Conservation (phyloP, 805 yeast species). For the Ogataea dorogensis region DNA sequence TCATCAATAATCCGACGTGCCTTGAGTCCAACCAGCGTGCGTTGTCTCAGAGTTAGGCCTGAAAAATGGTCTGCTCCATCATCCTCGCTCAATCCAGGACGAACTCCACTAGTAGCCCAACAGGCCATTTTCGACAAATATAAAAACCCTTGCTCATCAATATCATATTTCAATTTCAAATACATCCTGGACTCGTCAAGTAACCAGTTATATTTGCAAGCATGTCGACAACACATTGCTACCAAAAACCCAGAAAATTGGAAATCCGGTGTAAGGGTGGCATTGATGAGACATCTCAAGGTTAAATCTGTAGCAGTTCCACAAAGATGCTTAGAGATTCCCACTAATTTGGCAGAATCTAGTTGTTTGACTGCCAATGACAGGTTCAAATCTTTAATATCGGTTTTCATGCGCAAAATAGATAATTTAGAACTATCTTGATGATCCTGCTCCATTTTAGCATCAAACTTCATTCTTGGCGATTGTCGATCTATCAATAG, state of each 20-base stretch:
- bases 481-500: constrained; percentile 75
- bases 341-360: constrained; percentile 37
- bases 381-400: constrained; percentile 72
- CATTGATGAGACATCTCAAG: constrained; percentile 52
- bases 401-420: constrained; percentile 57
- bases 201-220: constrained; percentile 61
- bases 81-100: constrained; percentile 38
- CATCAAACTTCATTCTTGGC: constrained; percentile 75
- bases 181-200: constrained; percentile 46
- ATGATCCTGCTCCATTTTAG: constrained; percentile 59
- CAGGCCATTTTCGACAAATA: constrained; percentile 64
- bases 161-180: constrained; percentile 33
- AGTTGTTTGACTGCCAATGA: constrained; percentile 41
- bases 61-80: constrained; percentile 46
- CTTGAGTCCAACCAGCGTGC: constrained; percentile 59
- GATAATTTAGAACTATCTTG: constrained; percentile 17
- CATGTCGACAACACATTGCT: constrained; percentile 93
- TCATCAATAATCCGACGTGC: constrained; percentile 77
- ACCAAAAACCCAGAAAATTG: constrained; percentile 58
- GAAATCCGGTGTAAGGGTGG: constrained; percentile 15
- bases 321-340: constrained; percentile 84
- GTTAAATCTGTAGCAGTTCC: constrained; percentile 94
- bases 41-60: constrained; percentile 43
- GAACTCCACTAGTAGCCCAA: constrained; percentile 83
- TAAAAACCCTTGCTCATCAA: constrained; percentile 33